phyloP scores from a whole-genome alignment of 139 green algal genomes.

The Micractinium sp. region DNA sequence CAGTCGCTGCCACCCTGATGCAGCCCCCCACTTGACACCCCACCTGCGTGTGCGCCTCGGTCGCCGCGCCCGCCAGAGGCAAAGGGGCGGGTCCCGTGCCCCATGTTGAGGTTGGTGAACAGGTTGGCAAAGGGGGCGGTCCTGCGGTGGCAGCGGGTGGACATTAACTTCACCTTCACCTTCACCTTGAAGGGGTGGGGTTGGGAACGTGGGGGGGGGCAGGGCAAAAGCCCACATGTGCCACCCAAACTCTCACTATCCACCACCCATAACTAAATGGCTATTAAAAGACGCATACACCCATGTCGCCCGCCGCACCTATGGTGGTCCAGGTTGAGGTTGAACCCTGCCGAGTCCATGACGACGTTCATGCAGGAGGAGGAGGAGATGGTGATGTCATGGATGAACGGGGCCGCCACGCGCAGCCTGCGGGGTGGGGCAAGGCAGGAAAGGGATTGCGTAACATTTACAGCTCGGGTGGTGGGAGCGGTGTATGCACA shows the following conservation, averaged over 20 bases:
- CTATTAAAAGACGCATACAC: no score
- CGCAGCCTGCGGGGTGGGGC: not conserved
- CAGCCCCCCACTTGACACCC: not conserved
- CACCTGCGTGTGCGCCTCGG: conserved; percentile 7
- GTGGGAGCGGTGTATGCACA: not conserved
- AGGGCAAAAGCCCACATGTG: no score
- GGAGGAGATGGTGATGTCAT: conserved; percentile 11
- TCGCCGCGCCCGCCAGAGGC: not conserved
- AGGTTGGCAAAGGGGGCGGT: conserved; percentile 9
- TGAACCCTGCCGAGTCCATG: not conserved
- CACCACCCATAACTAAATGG: no score
- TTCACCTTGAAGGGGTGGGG: no score
- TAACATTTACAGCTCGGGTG: not conserved
- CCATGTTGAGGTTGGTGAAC: conserved; percentile 22
- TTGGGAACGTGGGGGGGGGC: no score
- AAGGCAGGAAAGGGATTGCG: not conserved
- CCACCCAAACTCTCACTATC: no score
- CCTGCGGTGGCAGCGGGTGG: not conserved
- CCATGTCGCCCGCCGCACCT: no score
- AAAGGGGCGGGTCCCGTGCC: not conserved
- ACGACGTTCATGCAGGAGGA: not conserved
- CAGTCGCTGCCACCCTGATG: not conserved
- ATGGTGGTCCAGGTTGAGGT: conserved; percentile 4
- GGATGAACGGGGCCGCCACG: not conserved
- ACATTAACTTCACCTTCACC: no score